These are phyloP conservation scores for Decorospora gaudefroyi DNA, from an alignment of 2,329 filamentous ascomycete species.

Conservation along the genomic window DNA sequence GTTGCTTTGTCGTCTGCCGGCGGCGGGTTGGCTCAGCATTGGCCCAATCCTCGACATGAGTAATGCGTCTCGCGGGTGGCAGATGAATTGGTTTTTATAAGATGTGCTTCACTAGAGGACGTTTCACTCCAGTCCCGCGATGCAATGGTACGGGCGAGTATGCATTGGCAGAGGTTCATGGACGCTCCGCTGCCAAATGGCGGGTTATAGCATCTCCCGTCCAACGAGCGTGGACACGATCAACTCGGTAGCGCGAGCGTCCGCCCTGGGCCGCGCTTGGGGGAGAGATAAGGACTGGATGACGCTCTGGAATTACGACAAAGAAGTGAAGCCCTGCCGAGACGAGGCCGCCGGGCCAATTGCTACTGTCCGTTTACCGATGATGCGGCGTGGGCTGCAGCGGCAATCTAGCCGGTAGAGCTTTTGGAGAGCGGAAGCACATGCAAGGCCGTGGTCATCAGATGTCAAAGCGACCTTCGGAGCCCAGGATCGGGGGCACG, in stretches of 20 bases:
- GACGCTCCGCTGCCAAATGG: constrained; percentile 31
- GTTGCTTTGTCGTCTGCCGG: constrained; percentile 15
- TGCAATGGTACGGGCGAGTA: constrained; percentile 29
- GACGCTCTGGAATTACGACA: constrained; percentile 45
- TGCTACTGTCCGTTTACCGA: constrained; percentile 23
- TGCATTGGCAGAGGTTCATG: constrained; percentile 12
- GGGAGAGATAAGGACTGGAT: constrained; percentile 42
- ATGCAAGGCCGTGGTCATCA: constrained; percentile 33
- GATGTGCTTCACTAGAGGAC: constrained; percentile 8
- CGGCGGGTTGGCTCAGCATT: constrained; percentile 19
- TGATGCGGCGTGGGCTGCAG: constrained; percentile 37
- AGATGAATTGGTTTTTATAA: constrained; percentile 13
- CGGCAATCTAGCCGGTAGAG: constrained; percentile 41
- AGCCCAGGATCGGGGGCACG: constrained; percentile 30
- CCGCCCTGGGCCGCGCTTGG: constrained; percentile 27
- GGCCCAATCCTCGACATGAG: constrained; percentile 7
- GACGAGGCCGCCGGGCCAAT: constrained; percentile 38
- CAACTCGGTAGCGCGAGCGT: constrained; percentile 19
- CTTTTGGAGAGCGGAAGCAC: constrained; percentile 32
- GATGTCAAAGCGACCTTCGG: constrained; percentile 40
- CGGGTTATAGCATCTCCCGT: constrained; percentile 32
- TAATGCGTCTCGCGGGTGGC: constrained; percentile 4
- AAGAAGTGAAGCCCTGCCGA: constrained; percentile 27
- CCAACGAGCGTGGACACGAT: constrained; percentile 27
- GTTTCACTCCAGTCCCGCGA: constrained; percentile 5